phyloP scores from a whole-genome alignment of 371 early-diverging fungal genomes.

The Lichtheimia corymbifera region DNA sequence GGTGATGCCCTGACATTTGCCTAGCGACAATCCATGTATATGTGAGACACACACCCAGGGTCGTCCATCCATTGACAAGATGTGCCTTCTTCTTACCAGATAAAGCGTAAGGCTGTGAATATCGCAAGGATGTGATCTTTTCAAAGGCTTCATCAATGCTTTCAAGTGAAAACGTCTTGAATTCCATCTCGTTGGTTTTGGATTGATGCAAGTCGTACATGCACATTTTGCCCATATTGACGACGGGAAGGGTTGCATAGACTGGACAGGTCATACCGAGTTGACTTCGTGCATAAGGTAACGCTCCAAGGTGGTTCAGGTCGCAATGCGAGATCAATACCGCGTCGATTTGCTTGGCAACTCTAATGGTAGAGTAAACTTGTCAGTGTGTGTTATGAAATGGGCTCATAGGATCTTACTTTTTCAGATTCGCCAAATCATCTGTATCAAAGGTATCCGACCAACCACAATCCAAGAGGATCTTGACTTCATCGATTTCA shows the following conservation, averaged over 20 bases:
- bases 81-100: conserved; percentile 35
- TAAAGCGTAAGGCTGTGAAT: conserved; percentile 87
- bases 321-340: conserved; percentile 93
- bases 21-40: conserved; percentile 25
- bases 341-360: conserved; percentile 91
- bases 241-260: conserved; percentile 93
- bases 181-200: conserved; percentile 69
- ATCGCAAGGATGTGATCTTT: conserved; percentile 80
- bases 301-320: conserved; percentile 87
- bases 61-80: neutral
- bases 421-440: conserved; percentile 66
- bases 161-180: conserved; percentile 68
- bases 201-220: conserved; percentile 80
- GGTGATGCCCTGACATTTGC: conserved; percentile 84
- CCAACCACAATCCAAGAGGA: conserved; percentile 95
- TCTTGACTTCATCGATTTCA: conserved; percentile 87
- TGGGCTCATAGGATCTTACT: conserved; percentile 36
- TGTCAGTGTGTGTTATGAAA: neutral
- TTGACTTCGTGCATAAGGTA: conserved; percentile 79
- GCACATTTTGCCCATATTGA: conserved; percentile 90
- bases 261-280: conserved; percentile 87
- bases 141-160: conserved; percentile 88
- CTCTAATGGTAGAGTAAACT: conserved; percentile 35
- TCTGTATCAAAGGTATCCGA: conserved; percentile 71
- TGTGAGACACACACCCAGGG: neutral